Evolutionary conservation across 768 basidiomycete genomes (phyloP).

Genomic region (Tricholomella constricta): DNA sequence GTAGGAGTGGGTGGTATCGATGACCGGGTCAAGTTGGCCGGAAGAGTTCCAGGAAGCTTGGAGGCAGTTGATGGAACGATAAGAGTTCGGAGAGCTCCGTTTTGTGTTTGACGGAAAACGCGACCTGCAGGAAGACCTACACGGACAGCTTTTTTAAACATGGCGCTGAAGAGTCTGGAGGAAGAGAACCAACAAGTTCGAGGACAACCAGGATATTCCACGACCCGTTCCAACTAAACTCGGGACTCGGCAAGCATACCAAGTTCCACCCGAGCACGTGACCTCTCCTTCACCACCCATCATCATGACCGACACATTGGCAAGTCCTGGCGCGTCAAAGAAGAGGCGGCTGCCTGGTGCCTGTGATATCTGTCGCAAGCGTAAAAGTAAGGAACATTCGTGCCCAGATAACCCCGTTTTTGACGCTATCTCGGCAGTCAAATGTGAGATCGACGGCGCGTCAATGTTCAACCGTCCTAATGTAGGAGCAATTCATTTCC

Average conservation of each 20-base stretch:
- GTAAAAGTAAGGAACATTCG: background rate
- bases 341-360: background rate
- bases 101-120: constrained; percentile 15
- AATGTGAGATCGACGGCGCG: background rate
- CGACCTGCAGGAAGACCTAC: constrained; percentile 14
- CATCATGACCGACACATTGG: background rate
- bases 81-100: constrained; percentile 24
- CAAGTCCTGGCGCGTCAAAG: background rate
- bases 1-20: constrained; percentile 24
- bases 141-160: constrained; percentile 21
- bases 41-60: constrained; percentile 19
- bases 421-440: background rate
- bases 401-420: background rate
- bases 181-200: constrained; percentile 28
- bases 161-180: constrained; percentile 16
- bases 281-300: background rate
- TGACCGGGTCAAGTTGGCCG: constrained; percentile 33
- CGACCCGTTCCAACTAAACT: constrained; percentile 21
- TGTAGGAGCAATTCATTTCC: constrained; percentile 62
- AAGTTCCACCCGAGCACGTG: background rate
- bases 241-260: background rate
- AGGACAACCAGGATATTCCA: constrained; percentile 38
- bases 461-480: constrained; percentile 24
- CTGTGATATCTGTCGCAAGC: background rate
- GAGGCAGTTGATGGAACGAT: constrained; percentile 21